These are phyloP conservation scores for Penicillium occitanis DNA, from an alignment of 2,329 filamentous ascomycete species.

Conservation along the genomic window DNA sequence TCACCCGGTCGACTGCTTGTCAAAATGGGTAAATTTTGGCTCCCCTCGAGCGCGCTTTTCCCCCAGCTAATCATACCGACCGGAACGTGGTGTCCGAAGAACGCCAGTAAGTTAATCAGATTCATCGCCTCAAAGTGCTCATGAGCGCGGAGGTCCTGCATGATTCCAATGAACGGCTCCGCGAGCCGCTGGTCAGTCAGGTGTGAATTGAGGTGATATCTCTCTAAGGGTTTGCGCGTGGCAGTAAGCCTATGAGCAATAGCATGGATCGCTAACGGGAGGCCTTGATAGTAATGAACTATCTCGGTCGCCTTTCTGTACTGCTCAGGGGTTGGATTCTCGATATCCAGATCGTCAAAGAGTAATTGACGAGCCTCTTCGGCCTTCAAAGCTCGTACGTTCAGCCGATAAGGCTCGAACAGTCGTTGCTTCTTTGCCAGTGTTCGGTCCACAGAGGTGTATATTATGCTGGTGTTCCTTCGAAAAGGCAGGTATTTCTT, in stretches of 20 bases:
- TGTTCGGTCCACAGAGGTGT: slow-evolving; percentile 66
- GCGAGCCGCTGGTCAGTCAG: slow-evolving; percentile 57
- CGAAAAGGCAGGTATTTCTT: slow-evolving; percentile 64
- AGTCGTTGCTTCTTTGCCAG: slow-evolving; percentile 56
- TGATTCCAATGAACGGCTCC: slow-evolving; percentile 49
- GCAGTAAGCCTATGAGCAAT: slow-evolving; percentile 62
- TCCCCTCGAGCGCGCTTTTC: slow-evolving; percentile 33
- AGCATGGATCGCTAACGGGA: slow-evolving; percentile 68
- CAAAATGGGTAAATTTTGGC: slow-evolving; percentile 38
- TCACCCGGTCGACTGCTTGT: slow-evolving; percentile 38
- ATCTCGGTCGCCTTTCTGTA: slow-evolving; percentile 59
- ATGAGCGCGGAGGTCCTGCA: slow-evolving; percentile 46
- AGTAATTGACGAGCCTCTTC: slow-evolving; percentile 62
- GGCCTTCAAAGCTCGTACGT: slow-evolving; percentile 55
- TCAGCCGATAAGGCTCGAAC: slow-evolving; percentile 60
- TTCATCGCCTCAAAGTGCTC: slow-evolving; percentile 58
- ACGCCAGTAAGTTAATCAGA: slow-evolving; percentile 63
- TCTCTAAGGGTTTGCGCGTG: slow-evolving; percentile 61
- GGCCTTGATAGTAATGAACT: slow-evolving; percentile 62
- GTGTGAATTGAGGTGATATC: slow-evolving; percentile 58
- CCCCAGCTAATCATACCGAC: slow-evolving; percentile 65
- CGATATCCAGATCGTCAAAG: slow-evolving; percentile 62
- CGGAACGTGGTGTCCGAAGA: slow-evolving; percentile 64
- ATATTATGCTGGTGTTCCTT: slow-evolving; percentile 64
- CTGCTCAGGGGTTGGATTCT: slow-evolving; percentile 56